These are phyloP conservation scores for Morella rubra DNA, from an alignment of 306 rosid species.

Conservation along the genomic window DNA sequence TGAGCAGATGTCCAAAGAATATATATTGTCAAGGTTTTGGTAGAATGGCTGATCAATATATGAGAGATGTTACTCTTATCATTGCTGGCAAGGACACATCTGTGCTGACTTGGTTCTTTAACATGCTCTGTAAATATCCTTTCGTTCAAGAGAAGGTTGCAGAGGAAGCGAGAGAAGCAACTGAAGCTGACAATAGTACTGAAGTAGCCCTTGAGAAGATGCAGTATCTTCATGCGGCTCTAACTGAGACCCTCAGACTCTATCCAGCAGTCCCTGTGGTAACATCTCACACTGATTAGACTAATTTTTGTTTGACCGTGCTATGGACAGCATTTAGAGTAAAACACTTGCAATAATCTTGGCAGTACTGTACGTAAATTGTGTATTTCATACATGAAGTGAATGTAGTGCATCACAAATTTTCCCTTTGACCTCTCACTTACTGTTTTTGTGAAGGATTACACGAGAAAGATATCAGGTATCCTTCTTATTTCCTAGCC, in stretches of 20 bases:
- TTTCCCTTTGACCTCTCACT: not conserved
- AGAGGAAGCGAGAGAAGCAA: slow-evolving; percentile 42
- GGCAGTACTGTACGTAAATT: not conserved
- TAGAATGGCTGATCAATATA: slow-evolving; percentile 41
- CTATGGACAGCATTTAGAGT: not conserved
- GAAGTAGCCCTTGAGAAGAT: slow-evolving; percentile 52
- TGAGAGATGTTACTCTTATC: slow-evolving; percentile 48
- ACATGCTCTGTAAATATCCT: slow-evolving; percentile 51
- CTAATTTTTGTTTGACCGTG: not conserved
- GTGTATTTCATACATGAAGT: not conserved
- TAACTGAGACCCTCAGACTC: slow-evolving; percentile 60
- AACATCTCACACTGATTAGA: not conserved
- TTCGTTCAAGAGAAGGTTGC: slow-evolving; percentile 52
- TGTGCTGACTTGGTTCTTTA: slow-evolving; percentile 55
- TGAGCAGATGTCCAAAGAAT: slow-evolving; percentile 33
- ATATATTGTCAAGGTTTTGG: slow-evolving; percentile 53
- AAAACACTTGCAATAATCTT: not conserved
- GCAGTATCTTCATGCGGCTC: slow-evolving; percentile 55
- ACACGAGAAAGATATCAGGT: not conserved
- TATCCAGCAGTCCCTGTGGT: slow-evolving; percentile 69
- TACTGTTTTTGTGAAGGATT: not conserved
- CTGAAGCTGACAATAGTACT: slow-evolving; percentile 6
- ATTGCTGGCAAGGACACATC: slow-evolving; percentile 63
- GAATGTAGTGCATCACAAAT: not conserved
- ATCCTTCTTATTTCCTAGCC: not conserved